Conservation (phyloP, 2,329 filamentous ascomycete species). For the Trichoderma gracile region DNA sequence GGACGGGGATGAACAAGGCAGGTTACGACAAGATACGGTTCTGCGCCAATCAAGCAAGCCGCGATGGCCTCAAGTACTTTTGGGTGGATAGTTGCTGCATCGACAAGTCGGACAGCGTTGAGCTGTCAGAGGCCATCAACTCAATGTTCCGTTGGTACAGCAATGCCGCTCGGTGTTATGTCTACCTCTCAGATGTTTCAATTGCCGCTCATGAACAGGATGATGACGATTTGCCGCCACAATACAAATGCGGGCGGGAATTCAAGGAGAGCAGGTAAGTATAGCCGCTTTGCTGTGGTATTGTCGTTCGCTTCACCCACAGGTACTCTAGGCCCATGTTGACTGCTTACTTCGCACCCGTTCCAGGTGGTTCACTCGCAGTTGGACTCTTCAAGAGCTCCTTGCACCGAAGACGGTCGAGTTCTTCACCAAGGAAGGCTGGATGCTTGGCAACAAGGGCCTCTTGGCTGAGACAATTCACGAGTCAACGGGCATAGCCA, state of each 20-base stretch:
- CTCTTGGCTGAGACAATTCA: not conserved
- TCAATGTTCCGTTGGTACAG: constrained; percentile 29
- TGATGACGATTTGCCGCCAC: too few relatives aligned
- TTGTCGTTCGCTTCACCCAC: too few relatives aligned
- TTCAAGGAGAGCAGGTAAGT: too few relatives aligned
- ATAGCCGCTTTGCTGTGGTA: too few relatives aligned
- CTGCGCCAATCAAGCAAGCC: constrained; percentile 22
- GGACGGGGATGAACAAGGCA: constrained; percentile 27
- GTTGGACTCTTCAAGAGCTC: constrained; percentile 33
- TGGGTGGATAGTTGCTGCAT: constrained; percentile 30
- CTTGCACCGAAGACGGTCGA: constrained; percentile 33
- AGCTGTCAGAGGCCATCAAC: constrained; percentile 16
- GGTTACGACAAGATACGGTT: constrained; percentile 27
- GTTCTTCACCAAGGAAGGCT: constrained; percentile 31
- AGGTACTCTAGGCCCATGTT: too few relatives aligned
- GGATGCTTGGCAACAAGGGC: constrained; percentile 28
- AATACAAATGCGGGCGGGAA: too few relatives aligned
- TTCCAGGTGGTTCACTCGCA: constrained; percentile 30
- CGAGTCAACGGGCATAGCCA: not conserved
- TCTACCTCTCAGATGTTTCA: constrained; percentile 2
- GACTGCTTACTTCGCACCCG: too few relatives aligned
- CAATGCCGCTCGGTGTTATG: constrained; percentile 22
- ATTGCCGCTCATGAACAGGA: not conserved
- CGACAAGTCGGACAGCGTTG: constrained; percentile 25
- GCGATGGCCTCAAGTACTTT: constrained; percentile 24